Conservation (phyloP, 257 asterid genomes). For the Dorcoceras hygrometricum region DNA sequence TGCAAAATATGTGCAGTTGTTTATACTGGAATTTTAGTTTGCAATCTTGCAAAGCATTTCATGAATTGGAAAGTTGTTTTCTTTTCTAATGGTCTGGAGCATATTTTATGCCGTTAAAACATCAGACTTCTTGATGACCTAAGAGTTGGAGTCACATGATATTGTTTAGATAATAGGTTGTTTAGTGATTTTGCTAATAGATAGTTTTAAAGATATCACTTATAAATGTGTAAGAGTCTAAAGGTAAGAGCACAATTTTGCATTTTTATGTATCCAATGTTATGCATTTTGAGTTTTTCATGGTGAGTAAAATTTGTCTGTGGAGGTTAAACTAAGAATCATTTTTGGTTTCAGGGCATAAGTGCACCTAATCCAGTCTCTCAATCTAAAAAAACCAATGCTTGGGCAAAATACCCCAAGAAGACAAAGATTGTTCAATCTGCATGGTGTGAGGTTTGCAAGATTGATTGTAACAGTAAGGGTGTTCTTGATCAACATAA, state of each 20-base stretch:
- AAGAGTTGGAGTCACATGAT: neutral
- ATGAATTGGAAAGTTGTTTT: slow-evolving; percentile 7
- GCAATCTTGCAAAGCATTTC: neutral
- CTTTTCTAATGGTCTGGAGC: slow-evolving; percentile 8
- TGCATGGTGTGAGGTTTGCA: slow-evolving; percentile 69
- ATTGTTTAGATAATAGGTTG: too few species aligned
- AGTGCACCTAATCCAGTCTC: slow-evolving; percentile 27
- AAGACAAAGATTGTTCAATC: slow-evolving; percentile 54
- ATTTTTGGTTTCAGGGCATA: slow-evolving; percentile 26
- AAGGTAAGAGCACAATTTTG: too few species aligned
- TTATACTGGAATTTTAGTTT: too few species aligned
- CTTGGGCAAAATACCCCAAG: slow-evolving; percentile 33
- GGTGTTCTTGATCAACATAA: slow-evolving; percentile 58
- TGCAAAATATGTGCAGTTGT: too few species aligned
- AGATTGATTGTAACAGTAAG: slow-evolving; percentile 52
- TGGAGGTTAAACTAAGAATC: neutral
- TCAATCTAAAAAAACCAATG: slow-evolving; percentile 22
- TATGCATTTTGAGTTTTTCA: too few species aligned
- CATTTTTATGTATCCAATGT: too few species aligned
- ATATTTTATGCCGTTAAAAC: neutral
- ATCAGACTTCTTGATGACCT: neutral
- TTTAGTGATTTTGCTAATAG: too few species aligned
- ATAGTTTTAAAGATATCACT: neutral
- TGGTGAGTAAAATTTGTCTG: too few species aligned
- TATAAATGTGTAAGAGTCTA: too few species aligned